phyloP scores from a whole-genome alignment of 2,329 filamentous ascomycete genomes.

The Plenodomus tracheiphilus region DNA sequence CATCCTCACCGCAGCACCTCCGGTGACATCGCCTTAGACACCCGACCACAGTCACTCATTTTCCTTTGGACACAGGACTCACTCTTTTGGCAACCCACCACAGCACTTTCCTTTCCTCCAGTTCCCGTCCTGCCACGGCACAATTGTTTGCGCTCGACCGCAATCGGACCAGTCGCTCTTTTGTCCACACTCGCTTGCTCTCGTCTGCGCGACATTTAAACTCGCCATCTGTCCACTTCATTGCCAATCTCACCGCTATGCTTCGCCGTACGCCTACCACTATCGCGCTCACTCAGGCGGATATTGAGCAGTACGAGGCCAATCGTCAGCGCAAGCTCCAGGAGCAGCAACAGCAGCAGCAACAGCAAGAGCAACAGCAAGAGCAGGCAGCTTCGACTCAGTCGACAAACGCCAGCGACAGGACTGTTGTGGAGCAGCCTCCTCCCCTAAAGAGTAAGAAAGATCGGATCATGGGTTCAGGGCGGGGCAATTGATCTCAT shows the following conservation, averaged over 20 bases:
- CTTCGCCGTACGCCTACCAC: conserved; percentile 70
- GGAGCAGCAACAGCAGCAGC: conserved; percentile 35
- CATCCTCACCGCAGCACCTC: background rate
- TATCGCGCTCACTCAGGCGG: conserved; percentile 69
- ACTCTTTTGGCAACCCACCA: background rate
- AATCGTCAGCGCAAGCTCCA: conserved; percentile 49
- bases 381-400: conserved; percentile 18
- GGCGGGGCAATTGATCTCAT: conserved; percentile 11
- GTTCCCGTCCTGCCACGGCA: background rate
- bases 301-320: conserved; percentile 72
- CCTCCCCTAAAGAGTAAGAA: conserved; percentile 26
- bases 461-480: conserved; percentile 38
- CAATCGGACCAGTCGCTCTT: background rate
- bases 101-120: background rate
- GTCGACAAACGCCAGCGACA: conserved; percentile 20
- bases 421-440: conserved; percentile 11
- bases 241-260: conserved; percentile 48
- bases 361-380: conserved; percentile 36
- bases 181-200: background rate
- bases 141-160: background rate
- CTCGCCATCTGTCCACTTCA: background rate
- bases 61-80: background rate
- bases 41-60: conserved; percentile 6
- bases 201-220: background rate
- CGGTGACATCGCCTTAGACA: too few relatives aligned